A percentile compares a stretch with the other conserved stretches of the same genome.
These are phyloP conservation scores for Pseudozyma flocculosa DNA, from an alignment of 1,284 basidiomycete genomes.

Conservation along the genomic window DNA sequence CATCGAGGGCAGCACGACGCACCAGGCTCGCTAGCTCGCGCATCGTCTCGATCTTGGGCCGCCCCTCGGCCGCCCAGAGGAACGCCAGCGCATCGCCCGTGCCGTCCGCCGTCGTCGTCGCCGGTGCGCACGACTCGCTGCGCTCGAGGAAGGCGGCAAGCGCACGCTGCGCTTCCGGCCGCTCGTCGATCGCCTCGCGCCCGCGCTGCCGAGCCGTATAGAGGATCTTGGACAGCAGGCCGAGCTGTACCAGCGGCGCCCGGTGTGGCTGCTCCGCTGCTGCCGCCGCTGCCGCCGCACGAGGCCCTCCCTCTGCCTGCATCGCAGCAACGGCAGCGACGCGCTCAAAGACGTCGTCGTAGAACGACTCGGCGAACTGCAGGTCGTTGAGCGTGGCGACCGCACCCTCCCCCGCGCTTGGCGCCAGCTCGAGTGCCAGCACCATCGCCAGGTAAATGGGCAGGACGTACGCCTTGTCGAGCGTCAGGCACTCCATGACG, in stretches of 20 bases:
- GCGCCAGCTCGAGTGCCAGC: conserved; percentile 3
- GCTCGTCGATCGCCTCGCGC: conserved; percentile 3
- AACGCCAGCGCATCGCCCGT: neutral
- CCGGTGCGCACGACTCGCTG: too few relatives aligned
- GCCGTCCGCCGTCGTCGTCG: neutral
- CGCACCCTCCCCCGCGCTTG: neutral
- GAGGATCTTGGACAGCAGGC: conserved; percentile 10
- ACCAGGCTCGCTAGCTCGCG: conserved; percentile 5
- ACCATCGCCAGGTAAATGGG: conserved; percentile 12
- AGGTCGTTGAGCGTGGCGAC: conserved; percentile 12
- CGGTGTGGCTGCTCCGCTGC: neutral
- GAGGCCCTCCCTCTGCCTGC: too few relatives aligned
- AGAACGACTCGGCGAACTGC: conserved; percentile 20
- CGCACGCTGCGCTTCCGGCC: conserved; percentile 1
- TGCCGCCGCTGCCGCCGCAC: neutral
- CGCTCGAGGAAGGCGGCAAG: conserved; percentile 8
- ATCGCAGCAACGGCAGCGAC: too few relatives aligned
- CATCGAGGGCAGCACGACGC: too few relatives aligned
- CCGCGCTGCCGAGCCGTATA: conserved; percentile 7
- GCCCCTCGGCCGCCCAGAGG: conserved; percentile 1
- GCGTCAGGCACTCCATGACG: conserved; percentile 80
- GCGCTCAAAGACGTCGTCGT: conserved; percentile 4
- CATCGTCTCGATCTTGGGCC: conserved; percentile 9
- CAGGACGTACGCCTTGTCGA: conserved; percentile 67
- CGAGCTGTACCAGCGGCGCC: conserved; percentile 13